A percentile compares a stretch with the other conserved stretches of the same genome.
These are phyloP conservation scores for Aspergillus ochraceus DNA, from an alignment of 2,329 filamentous ascomycete species.

Conservation along the genomic window DNA sequence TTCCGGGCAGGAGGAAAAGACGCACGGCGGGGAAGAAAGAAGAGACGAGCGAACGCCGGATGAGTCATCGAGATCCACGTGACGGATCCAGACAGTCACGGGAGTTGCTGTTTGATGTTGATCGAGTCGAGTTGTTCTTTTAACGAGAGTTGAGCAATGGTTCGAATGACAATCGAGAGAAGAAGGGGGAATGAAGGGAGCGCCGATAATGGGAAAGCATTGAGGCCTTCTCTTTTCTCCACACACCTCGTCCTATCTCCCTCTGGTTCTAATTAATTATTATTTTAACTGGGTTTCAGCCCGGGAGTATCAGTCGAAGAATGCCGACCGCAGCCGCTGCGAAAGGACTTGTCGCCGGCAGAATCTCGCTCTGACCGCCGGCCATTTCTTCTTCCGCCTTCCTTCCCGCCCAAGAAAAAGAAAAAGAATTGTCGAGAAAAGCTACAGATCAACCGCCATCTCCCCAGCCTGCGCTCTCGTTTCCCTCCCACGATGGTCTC, in stretches of 20 bases:
- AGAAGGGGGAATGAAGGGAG: too few relatives aligned
- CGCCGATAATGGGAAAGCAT: too few relatives aligned
- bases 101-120: too few relatives aligned
- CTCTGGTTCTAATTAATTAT: too few relatives aligned
- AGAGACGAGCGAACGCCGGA: slow-evolving; percentile 34
- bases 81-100: slow-evolving; percentile 2
- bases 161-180: too few relatives aligned
- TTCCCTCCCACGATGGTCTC: slow-evolving; percentile 47
- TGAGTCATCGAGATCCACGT: slow-evolving; percentile 42
- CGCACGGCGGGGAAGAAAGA: slow-evolving; percentile 35
- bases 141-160: too few relatives aligned
- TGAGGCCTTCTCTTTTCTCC: too few relatives aligned
- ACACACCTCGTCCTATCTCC: too few relatives aligned
- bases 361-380: slow-evolving; percentile 4
- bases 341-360: slow-evolving; percentile 9
- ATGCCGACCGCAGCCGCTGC: too few relatives aligned
- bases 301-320: too few relatives aligned
- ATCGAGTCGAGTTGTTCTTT: too few relatives aligned
- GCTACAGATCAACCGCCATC: background rate
- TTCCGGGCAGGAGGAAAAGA: slow-evolving; percentile 28
- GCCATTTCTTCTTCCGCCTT: slow-evolving; percentile 25
- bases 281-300: too few relatives aligned
- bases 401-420: slow-evolving; percentile 5
- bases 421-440: slow-evolving; percentile 16
- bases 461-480: background rate